Base-by-base conservation (phyloP, 108 stramenopile genomes). In the Cyclostephanos tholiformis region DNA sequence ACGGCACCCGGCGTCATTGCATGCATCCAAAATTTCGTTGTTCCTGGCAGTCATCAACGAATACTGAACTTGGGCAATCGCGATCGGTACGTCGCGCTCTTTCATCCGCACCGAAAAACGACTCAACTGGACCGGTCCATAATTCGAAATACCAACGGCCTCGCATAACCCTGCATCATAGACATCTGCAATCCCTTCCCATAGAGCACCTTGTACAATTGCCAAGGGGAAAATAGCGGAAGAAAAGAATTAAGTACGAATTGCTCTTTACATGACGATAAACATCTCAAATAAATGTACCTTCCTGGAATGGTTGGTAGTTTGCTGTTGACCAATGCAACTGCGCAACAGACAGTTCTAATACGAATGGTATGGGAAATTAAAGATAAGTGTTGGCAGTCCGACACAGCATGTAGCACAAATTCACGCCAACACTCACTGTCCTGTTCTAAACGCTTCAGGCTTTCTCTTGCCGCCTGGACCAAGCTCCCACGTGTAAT, bases 311-410 rank as follows among this genome's bases (percentile, higher is more conserved):
- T 3, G 90, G 87, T 69, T 91, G 90, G 55, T 91, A 94, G 36
- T 94, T 94, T 55, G 90, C 79, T 26, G 93, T 94, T 1, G 85
- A 87, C 93, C 93, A 94, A 68, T 94, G 93, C 35, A 85, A 66
- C 73, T 94, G 93, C 11, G 89, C 90, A 44, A 94, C 80, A 26
- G 86, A 80, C 16, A 94, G 79, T 66, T 91, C 61, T 62, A 41
- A 60, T 35, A 6, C 19, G 35, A 62, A 43, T 26, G 53, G 1
- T 19, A 27, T 26, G 13, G 61, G 17, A 43, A 62, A 36, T 19
- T 7, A 4, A 38, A 62, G 36, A 1, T 62, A 22, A 62, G 36
- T 30, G 19, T 17, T 62, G 16, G 2, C 17, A 39, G 61, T 38
- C 22, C 14, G 38, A 22, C n/a, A 22, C 4, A 22, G 20, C 4